Evolutionary conservation across 495 filamentous ascomycete species (phyloP).

Genomic region (Aspergillus kassunensis): DNA sequence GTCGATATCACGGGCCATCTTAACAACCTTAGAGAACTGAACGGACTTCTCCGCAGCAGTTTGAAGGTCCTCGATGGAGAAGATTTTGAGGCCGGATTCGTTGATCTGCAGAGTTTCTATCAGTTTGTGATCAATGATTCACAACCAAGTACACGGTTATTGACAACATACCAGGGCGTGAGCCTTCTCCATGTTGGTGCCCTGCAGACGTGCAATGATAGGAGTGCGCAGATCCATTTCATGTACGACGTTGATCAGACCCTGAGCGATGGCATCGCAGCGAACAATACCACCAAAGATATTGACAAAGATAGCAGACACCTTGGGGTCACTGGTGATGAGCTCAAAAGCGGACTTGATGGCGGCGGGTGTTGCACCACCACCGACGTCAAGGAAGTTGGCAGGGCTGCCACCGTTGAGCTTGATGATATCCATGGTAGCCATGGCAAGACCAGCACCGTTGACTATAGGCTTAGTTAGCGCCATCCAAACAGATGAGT

Average conservation of each 20-base stretch:
- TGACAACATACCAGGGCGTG: slow-evolving; percentile 65
- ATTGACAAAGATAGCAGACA: slow-evolving; percentile 98
- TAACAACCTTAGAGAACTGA: slow-evolving; percentile 98
- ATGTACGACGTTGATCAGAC: slow-evolving; percentile 89
- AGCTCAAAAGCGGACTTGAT: slow-evolving; percentile 97
- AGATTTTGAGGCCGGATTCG: slow-evolving; percentile 98
- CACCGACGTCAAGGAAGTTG: slow-evolving; percentile 98
- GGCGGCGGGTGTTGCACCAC: slow-evolving; percentile 91
- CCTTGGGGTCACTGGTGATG: slow-evolving; percentile 97
- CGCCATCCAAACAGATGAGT: neutral
- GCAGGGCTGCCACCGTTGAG: slow-evolving; percentile 93
- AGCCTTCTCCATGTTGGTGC: slow-evolving; percentile 97
- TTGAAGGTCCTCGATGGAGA: slow-evolving; percentile 97
- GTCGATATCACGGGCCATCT: slow-evolving; percentile 97
- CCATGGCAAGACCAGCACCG: slow-evolving; percentile 98
- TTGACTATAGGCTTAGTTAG: slow-evolving; percentile 59
- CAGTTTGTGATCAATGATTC: slow-evolving; percentile 1
- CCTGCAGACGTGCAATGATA: slow-evolving; percentile 93
- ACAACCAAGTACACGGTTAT: neutral
- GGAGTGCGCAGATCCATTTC: slow-evolving; percentile 92
- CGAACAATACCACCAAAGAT: slow-evolving; percentile 99
- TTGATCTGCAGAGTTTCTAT: slow-evolving; percentile 59
- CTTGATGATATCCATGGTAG: slow-evolving; percentile 99
- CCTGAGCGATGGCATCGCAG: slow-evolving; percentile 96
- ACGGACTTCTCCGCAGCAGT: slow-evolving; percentile 96